Evolutionary conservation across 192 early-diverging fungal genomes (phyloP), one percentile per base, ranked within the genome.

Genomic region (Coemansia sp.): DNA sequence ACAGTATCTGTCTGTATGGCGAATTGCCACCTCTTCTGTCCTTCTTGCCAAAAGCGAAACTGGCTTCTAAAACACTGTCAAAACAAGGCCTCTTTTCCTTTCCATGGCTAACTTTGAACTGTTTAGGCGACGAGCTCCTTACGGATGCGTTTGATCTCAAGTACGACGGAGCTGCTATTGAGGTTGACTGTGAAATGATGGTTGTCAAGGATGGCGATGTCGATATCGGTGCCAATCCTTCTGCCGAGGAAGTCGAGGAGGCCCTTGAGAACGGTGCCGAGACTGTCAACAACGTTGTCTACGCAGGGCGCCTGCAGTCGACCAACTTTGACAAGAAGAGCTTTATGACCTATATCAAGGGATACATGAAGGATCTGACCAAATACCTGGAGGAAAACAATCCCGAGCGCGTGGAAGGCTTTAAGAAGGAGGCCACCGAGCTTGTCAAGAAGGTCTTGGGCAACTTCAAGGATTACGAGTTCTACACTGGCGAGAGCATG

Each of bases 141-240:
- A 92, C 93, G 82, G 94, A 95, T 83, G 95, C 92, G 69, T 95
- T 87, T 82, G 78, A 85, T 58, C 52, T 93, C 67, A 87, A 69
- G 46, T 76, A 87, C 66, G 69, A 90, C 47, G 89, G 87, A 65
- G 89, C 89, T 57, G 74, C 74, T 63, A 87, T 77, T 66, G 93
- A 95, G 84, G 87, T 95, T 49, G 90, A 97, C 83, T 91, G 91
- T 80, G 71, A 85, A 72, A 84, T 91, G 84, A 85, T 91, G 70
- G 83, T 73, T 32, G 60, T 92, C 66, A 83, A 75, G 7, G 91
- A 82, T 55, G 87, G 64, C 68, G 87, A 94, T 42, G 84, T 97
- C 57, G 90, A 97, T 76, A 95, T 92, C 65, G 94, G 94, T 82
- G 95, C 91, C 80, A 95, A 95, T 86, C 85, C 93, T 62, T 95